Evolutionary conservation across 306 rosid species (phyloP).

Genomic region (Inga oerstediana): DNA sequence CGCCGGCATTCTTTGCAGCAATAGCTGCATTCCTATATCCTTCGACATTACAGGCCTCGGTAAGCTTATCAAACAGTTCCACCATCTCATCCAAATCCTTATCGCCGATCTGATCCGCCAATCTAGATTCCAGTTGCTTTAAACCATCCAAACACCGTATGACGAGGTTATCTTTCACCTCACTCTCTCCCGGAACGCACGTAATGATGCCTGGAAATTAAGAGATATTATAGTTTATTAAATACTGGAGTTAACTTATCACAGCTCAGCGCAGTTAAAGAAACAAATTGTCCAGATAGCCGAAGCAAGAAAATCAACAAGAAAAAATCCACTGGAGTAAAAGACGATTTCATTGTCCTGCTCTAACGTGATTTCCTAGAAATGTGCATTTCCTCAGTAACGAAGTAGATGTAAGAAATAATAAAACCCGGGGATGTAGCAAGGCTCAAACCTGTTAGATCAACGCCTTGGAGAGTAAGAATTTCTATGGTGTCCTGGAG

Average conservation of each 20-base stretch:
- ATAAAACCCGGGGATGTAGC: background rate
- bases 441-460: conserved; percentile 67
- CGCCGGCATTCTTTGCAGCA: conserved; percentile 70
- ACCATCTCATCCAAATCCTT: conserved; percentile 38
- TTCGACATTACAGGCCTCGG: conserved; percentile 44
- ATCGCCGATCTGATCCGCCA: conserved; percentile 21
- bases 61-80: conserved; percentile 45
- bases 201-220: conserved; percentile 60
- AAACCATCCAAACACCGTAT: conserved; percentile 59
- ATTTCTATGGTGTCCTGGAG: conserved; percentile 84
- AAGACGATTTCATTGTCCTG: conserved; percentile 5
- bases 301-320: background rate
- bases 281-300: background rate
- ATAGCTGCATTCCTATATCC: conserved; percentile 66
- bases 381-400: conserved; percentile 10
- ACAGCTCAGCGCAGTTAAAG: background rate
- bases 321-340: background rate
- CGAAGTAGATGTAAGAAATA: background rate
- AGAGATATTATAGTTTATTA: background rate
- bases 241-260: background rate
- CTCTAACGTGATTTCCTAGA: background rate
- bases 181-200: conserved; percentile 71
- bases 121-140: conserved; percentile 39
- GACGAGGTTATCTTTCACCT: conserved; percentile 63
- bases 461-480: conserved; percentile 89